These are phyloP conservation scores for Macadamia integrifolia DNA, from an alignment of 164 flowering plant genomes.

Conservation along the genomic window DNA sequence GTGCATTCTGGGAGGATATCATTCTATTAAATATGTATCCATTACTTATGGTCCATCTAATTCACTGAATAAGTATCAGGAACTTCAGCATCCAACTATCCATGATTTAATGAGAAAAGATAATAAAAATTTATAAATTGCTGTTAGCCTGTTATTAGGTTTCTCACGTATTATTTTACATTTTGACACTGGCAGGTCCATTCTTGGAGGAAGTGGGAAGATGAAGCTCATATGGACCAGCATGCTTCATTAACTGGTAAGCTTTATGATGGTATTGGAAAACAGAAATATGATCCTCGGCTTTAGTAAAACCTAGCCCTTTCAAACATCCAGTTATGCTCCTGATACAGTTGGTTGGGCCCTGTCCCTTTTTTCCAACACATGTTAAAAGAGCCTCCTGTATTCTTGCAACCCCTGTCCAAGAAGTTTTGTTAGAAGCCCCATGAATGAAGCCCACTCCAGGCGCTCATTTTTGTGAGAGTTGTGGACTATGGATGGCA, in stretches of 20 bases:
- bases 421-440: too few species aligned
- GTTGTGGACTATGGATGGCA: too few species aligned
- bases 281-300: neutral
- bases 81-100: neutral
- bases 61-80: neutral
- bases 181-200: conserved; percentile 49
- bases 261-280: conserved; percentile 7
- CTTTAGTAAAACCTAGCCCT: neutral
- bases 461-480: too few species aligned
- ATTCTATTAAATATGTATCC: neutral
- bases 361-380: too few species aligned
- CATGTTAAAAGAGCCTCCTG: too few species aligned
- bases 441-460: too few species aligned
- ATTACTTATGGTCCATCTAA: neutral
- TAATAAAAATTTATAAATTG: neutral
- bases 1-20: neutral
- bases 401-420: too few species aligned
- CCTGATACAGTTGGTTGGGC: too few species aligned
- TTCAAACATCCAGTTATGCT: neutral
- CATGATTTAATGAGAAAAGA: neutral
- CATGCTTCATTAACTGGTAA: conserved; percentile 65
- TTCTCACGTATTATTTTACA: neutral
- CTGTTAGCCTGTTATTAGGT: neutral
- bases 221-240: conserved; percentile 72
- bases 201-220: conserved; percentile 96